A percentile compares a stretch with the other conserved stretches of the same genome.
phyloP scores from a whole-genome alignment of 805 yeast species.

The Kregervanrija delftensis region DNA sequence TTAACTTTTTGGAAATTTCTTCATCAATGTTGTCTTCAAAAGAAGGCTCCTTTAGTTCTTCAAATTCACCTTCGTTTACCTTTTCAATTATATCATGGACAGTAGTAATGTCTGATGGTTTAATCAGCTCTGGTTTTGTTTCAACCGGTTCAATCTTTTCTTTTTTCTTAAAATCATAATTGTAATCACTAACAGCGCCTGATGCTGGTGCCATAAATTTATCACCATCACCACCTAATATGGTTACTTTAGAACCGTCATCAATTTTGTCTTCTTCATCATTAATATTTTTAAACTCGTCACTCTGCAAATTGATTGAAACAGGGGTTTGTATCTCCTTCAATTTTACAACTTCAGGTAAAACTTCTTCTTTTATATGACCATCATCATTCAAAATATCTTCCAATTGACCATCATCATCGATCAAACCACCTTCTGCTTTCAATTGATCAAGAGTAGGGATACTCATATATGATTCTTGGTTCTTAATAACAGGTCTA shows the following conservation, averaged over 20 bases:
- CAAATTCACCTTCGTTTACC: constrained; percentile 26
- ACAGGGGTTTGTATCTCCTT: background rate
- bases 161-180: constrained; percentile 3
- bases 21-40: constrained; percentile 10
- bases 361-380: constrained; percentile 41
- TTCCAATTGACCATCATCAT: constrained; percentile 50
- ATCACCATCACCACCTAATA: constrained; percentile 28
- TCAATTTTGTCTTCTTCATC: constrained; percentile 2
- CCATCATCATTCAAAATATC: constrained; percentile 48
- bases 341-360: constrained; percentile 22
- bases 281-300: background rate
- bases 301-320: background rate
- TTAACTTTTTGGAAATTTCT: constrained; percentile 3
- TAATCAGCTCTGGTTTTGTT: constrained; percentile 12
- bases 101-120: constrained; percentile 20
- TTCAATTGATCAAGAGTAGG: constrained; percentile 29
- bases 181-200: constrained; percentile 13
- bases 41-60: constrained; percentile 7
- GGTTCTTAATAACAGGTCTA: constrained; percentile 39
- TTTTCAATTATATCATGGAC: constrained; percentile 27
- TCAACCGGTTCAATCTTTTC: background rate
- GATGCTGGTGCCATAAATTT: constrained; percentile 30
- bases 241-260: constrained; percentile 10
- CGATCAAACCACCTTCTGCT: constrained; percentile 48
- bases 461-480: constrained; percentile 23